These are phyloP conservation scores for Aschersonia sp. DNA, from an alignment of 2,329 filamentous ascomycete genomes.

Conservation along the genomic window DNA sequence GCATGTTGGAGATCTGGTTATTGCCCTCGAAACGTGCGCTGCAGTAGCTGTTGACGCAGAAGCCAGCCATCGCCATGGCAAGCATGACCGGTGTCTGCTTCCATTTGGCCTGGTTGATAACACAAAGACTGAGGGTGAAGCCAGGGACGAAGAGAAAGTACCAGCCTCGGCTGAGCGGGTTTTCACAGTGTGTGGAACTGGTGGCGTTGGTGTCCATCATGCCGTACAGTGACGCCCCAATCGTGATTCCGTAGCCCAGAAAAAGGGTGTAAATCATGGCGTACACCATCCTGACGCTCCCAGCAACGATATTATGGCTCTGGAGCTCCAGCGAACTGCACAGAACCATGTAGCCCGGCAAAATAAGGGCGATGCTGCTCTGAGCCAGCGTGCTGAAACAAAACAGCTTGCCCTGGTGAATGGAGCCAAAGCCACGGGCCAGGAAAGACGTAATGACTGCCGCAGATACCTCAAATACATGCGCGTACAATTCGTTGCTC, in stretches of 20 bases:
- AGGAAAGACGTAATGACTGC: constrained; percentile 54
- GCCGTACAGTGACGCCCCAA: constrained; percentile 52
- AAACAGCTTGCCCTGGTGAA: constrained; percentile 42
- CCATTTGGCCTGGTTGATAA: constrained; percentile 74
- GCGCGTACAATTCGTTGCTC: constrained; percentile 53
- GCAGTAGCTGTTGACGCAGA: constrained; percentile 61
- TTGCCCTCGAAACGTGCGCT: constrained; percentile 53
- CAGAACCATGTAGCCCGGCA: constrained; percentile 42
- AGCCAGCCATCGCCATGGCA: constrained; percentile 58
- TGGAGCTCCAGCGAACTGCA: constrained; percentile 50
- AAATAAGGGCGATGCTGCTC: constrained; percentile 60
- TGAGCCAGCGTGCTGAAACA: constrained; percentile 61
- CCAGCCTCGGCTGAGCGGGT: constrained; percentile 27
- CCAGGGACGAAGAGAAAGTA: constrained; percentile 61
- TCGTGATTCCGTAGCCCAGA: constrained; percentile 60
- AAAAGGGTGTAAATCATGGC: constrained; percentile 64
- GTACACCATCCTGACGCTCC: constrained; percentile 62
- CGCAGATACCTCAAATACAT: constrained; percentile 37
- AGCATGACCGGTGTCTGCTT: constrained; percentile 67
- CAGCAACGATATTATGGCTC: constrained; percentile 54
- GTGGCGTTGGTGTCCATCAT: constrained; percentile 43
- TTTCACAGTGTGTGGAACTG: constrained; percentile 24
- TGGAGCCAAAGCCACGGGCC: constrained; percentile 54
- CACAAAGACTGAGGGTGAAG: constrained; percentile 61
- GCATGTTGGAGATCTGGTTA: constrained; percentile 61